Evolutionary conservation across 2,329 filamentous ascomycete genomes (phyloP).

Genomic region (Aspergillus phoenicis): DNA sequence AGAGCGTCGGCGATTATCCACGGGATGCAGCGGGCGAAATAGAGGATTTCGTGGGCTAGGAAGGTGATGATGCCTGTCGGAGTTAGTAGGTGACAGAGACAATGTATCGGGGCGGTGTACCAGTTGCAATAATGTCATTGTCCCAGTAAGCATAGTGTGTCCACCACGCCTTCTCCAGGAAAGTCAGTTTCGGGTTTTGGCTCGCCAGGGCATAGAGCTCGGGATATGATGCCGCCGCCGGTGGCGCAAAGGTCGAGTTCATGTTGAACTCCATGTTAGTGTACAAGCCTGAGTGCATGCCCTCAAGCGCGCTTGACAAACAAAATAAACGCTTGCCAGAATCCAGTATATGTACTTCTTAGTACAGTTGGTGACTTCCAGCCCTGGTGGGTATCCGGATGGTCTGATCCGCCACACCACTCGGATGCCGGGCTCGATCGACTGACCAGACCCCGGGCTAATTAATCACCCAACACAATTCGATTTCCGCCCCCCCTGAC

Average conservation of each 20-base stretch:
- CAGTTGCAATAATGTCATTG: conserved; percentile 79
- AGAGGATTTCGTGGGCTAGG: conserved; percentile 85
- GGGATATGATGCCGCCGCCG: conserved; percentile 59
- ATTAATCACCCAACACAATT: conserved; percentile 5
- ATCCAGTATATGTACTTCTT: conserved; percentile 7
- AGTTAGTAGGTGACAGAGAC: neutral
- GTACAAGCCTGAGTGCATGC: neutral
- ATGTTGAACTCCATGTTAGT: conserved; percentile 18
- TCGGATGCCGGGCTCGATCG: conserved; percentile 19
- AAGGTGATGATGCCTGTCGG: conserved; percentile 89
- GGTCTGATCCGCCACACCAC: conserved; percentile 27
- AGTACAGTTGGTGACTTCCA: neutral
- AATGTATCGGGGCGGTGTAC: neutral
- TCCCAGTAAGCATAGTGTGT: conserved; percentile 96
- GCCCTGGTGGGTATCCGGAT: conserved; percentile 19
- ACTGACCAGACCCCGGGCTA: conserved; percentile 14
- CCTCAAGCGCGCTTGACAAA: conserved; percentile 1
- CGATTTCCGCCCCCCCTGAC: conserved; percentile 1
- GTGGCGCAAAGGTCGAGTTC: conserved; percentile 19
- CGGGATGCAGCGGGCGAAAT: conserved; percentile 85
- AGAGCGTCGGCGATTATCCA: conserved; percentile 90
- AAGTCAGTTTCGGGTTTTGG: conserved; percentile 80
- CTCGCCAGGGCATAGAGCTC: conserved; percentile 64
- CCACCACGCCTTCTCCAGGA: conserved; percentile 85
- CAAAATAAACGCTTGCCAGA: too few species aligned